These are phyloP conservation scores for Debaryomycetaceae sp. DNA, from an alignment of 1,139 yeast genomes.

Conservation along the genomic window DNA sequence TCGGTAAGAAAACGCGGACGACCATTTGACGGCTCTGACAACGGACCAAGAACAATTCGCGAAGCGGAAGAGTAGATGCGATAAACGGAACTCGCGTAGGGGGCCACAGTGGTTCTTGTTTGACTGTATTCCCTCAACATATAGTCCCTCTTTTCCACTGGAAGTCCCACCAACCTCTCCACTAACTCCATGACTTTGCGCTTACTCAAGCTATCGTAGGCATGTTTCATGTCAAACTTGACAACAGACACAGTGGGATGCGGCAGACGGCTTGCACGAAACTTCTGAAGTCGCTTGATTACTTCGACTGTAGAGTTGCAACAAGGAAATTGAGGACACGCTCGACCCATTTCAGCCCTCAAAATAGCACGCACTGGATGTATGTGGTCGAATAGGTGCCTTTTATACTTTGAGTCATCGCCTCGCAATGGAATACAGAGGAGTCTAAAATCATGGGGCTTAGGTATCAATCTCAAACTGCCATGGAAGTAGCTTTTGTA, in stretches of 20 bases:
- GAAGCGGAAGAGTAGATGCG: too few species aligned
- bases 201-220: constrained; percentile 75
- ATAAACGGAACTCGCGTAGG: too few species aligned
- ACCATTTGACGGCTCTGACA: too few species aligned
- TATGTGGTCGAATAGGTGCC: constrained; percentile 16
- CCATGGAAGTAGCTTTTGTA: constrained; percentile 25
- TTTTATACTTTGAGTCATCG: constrained; percentile 13
- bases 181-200: constrained; percentile 33
- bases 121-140: constrained; percentile 18
- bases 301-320: constrained; percentile 27
- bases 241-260: constrained; percentile 32
- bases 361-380: constrained; percentile 21
- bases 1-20: constrained; percentile 26
- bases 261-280: too few species aligned
- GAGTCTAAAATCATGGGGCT: constrained; percentile 51
- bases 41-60: too few species aligned
- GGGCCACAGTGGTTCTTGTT: constrained; percentile 1
- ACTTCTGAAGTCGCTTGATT: constrained; percentile 9
- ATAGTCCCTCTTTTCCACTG: constrained; percentile 10
- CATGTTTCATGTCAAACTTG: constrained; percentile 74
- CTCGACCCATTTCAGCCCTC: constrained; percentile 7
- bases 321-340: constrained; percentile 16
- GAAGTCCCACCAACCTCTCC: constrained; percentile 17
- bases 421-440: constrained; percentile 50
- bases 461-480: constrained; percentile 49